These are phyloP conservation scores for Gymnopilus dilepis DNA, from an alignment of 768 basidiomycete genomes.

Conservation along the genomic window DNA sequence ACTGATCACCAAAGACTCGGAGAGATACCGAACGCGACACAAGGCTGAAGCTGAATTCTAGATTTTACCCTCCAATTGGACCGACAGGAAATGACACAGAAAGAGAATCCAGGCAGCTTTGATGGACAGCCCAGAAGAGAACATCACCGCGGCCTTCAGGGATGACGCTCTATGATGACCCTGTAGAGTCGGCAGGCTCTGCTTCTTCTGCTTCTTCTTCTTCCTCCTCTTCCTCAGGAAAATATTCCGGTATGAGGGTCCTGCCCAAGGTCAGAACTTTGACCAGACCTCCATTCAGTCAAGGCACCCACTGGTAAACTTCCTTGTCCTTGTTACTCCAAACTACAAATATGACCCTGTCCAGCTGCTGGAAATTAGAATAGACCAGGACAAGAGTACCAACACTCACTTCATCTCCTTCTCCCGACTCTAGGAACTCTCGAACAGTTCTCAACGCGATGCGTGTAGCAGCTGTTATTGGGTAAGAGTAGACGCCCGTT, in stretches of 20 bases:
- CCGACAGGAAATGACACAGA: too few species aligned
- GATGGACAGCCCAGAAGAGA: too few species aligned
- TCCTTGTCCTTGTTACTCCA: constrained; percentile 68
- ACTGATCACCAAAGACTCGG: too few species aligned
- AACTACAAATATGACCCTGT: constrained; percentile 77
- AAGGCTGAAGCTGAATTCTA: too few species aligned
- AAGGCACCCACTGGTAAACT: constrained; percentile 62
- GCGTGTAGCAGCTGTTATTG: constrained; percentile 71
- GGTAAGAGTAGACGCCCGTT: constrained; percentile 81
- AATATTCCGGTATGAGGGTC: constrained; percentile 65
- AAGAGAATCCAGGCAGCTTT: too few species aligned
- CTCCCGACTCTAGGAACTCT: constrained; percentile 58
- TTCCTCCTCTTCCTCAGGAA: constrained; percentile 44
- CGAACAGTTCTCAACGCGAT: constrained; percentile 68
- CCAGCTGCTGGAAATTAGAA: constrained; percentile 46
- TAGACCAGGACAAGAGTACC: not conserved
- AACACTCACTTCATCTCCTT: constrained; percentile 49
- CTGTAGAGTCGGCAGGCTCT: not conserved
- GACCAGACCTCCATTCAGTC: not conserved
- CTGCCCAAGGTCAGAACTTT: constrained; percentile 23
- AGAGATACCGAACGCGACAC: too few species aligned
- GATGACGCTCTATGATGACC: not conserved
- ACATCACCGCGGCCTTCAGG: too few species aligned
- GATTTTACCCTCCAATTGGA: too few species aligned
- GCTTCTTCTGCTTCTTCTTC: not conserved